These are phyloP conservation scores for Stagonosporopsis rhizophila DNA, from an alignment of 2,329 filamentous ascomycete species.

Conservation along the genomic window DNA sequence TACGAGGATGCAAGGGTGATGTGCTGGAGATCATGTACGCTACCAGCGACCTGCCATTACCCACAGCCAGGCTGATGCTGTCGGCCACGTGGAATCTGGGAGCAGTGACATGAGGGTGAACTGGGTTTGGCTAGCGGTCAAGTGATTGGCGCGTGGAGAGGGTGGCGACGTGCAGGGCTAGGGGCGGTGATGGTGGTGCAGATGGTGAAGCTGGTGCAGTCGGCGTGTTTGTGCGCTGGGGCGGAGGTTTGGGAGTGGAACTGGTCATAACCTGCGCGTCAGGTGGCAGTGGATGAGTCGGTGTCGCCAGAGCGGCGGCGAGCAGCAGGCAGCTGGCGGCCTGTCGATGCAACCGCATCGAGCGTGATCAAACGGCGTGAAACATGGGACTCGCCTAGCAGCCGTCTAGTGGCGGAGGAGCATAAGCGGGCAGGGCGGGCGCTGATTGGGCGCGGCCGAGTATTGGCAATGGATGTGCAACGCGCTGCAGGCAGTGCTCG, in stretches of 20 bases:
- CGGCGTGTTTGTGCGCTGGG: slow-evolving; percentile 1
- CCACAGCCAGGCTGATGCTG: slow-evolving; percentile 16
- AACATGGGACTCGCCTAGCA: slow-evolving; percentile 34
- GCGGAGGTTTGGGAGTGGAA: slow-evolving; percentile 15
- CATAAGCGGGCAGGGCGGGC: slow-evolving; percentile 16
- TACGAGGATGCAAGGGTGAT: slow-evolving; percentile 8
- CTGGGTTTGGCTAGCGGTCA: slow-evolving; percentile 16
- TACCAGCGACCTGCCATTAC: slow-evolving; percentile 10
- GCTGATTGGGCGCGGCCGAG: slow-evolving; percentile 33
- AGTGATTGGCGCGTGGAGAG: slow-evolving; percentile 8
- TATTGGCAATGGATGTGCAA: slow-evolving; percentile 42
- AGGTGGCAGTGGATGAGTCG: slow-evolving; percentile 7
- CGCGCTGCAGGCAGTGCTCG: slow-evolving; percentile 19
- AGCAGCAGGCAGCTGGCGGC: slow-evolving; percentile 10
- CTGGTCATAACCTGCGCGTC: slow-evolving; percentile 5
- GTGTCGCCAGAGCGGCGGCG: slow-evolving; percentile 3
- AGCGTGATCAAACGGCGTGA: slow-evolving; percentile 44
- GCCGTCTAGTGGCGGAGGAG: slow-evolving; percentile 28
- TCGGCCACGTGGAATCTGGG: slow-evolving; percentile 20
- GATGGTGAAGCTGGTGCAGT: not conserved
- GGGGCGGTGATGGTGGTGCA: not conserved
- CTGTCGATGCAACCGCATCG: slow-evolving; percentile 27
- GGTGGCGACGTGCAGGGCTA: not conserved
- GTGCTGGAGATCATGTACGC: slow-evolving; percentile 21
- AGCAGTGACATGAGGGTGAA: slow-evolving; percentile 11